Percentiles rank a stretch among this genome's conserved stretches.
Evolutionary conservation across 176 grass and related monocot species (phyloP).

Genomic region (Aechmea fasciata): DNA sequence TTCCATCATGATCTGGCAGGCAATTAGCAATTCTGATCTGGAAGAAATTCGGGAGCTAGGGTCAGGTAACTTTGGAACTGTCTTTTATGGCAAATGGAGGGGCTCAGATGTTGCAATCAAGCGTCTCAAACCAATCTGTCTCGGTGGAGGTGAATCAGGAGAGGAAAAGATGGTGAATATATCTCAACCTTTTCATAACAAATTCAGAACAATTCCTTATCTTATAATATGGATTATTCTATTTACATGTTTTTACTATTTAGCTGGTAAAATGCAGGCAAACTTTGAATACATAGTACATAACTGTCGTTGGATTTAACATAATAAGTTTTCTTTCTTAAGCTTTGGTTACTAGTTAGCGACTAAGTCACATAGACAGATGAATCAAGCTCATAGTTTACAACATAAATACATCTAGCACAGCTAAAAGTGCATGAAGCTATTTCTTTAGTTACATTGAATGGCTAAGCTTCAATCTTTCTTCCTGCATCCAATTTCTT

Average conservation of each 20-base stretch:
- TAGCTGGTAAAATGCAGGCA: neutral
- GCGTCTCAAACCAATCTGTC: constrained; percentile 20
- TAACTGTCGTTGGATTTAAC: too few relatives aligned
- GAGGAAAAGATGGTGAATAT: constrained; percentile 13
- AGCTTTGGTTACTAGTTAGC: neutral
- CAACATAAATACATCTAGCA: neutral
- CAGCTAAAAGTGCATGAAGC: neutral
- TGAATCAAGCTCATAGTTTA: neutral
- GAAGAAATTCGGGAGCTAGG: constrained; percentile 22
- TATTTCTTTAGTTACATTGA: neutral
- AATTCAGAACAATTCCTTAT: neutral
- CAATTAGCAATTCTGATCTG: constrained; percentile 16
- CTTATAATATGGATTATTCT: neutral
- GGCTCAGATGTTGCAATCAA: constrained; percentile 30
- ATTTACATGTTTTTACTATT: neutral
- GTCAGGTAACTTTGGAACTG: constrained; percentile 24
- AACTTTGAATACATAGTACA: neutral
- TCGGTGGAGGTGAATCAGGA: constrained; percentile 6
- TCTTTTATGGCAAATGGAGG: constrained; percentile 28
- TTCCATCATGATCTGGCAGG: constrained; percentile 1
- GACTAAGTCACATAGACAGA: neutral
- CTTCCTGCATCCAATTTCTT: neutral
- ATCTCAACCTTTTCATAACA: neutral
- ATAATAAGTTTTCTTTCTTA: too few relatives aligned
- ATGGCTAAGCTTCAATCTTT: neutral